Evolutionary conservation across 768 basidiomycete genomes (phyloP), one percentile per base, ranked within the genome.

Genomic region (Cystobasidium ongulense): DNA sequence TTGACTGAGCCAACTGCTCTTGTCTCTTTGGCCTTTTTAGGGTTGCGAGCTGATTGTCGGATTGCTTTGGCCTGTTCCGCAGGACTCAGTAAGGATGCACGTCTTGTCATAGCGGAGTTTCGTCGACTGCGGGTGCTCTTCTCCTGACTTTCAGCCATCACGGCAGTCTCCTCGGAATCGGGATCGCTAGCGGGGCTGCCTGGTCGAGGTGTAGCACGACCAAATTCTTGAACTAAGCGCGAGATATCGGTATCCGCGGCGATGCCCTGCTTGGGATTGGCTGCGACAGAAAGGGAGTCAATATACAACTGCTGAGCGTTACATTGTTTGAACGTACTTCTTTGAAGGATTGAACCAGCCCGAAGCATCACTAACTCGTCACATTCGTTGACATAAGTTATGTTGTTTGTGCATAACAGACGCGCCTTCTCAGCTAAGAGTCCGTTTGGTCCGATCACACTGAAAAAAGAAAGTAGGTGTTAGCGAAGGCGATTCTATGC

Each of bases 151-250:
- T 79, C 80, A 35, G 77, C 77, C 21, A 80, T 78, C 21, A 80
- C 80, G 1, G 68, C 75, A 0, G 59, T 70, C 23, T 79, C 77
- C 17, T 73, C 76, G 50, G 73, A 75, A 13, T 73, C 76, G 8
- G 68, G 68, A 41, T 71, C 68, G 54, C 68, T 71, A 29, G 38
- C 68, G 2, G 68, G 68, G 29, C 52, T 17, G 67, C 67, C 4
- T 62, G 72, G 35, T 74, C 76, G 57, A 63, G 72, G 43, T 75
- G 79, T 31, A 80, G 72, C 36, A 84, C 82, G 23, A 80, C 86
- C 86, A 67, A 86, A 85, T 74, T 88, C 86, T 38, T 85, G 83
- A 63, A 88, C 85, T 5, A 88, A 81, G 10, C 80, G 82, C 62
- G 23, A 78, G 74, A 77, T 83, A 10, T 82, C 80, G 1, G 77